Base-by-base conservation (phyloP, 805 yeast species). In the Ogataea angusta region DNA sequence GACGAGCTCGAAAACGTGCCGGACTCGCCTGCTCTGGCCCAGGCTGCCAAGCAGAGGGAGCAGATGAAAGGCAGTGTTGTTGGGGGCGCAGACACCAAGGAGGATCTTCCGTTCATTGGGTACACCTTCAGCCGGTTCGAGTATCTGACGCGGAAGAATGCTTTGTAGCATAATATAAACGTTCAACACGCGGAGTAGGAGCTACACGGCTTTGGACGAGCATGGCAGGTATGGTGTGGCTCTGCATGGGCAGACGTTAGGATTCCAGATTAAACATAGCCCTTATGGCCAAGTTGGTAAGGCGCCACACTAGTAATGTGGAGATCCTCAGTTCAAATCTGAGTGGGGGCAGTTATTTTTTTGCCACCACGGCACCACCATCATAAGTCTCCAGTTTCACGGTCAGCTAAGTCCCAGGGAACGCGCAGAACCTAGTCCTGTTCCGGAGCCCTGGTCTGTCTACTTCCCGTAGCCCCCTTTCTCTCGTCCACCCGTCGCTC, bases 41-140 rank as follows among this genome's bases (percentile, higher is more conserved):
- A 70, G 58, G 88, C 89, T 22, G 82, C 82, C 52, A 75, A 75
- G 53, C 83, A 76, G 58, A 72, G 81, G 49, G 85, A 78, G 44
- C 71, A 67, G 42, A 66, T 73, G 60, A 65, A 64, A 54, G 63
- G 64, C 32, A 70, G 69, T 54, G 69, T 72, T 27, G 60, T 52
- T 21, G 66, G 63, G 27, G 62, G 62, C 16, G 66, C 66, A 43
- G 80, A 73, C 53, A 70, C 76, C 40, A 81, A 86, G 59, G 96
- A 88, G 62, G 97, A 93, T 52, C 69, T 93, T 60, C 99, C 99
- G 30, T 93, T 93, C 60, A 93, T 93, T 58, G 99, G 99, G 2
- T 93, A 93, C 68, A 93, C 99, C 0, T 93, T 86, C 62, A 86
- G 95, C 30, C 75, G 98, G 57, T 93, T 93, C 60, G 98, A 90